These are phyloP conservation scores for Saprolegnia parasitica DNA, from an alignment of 352 stramenopile species.

Conservation along the genomic window DNA sequence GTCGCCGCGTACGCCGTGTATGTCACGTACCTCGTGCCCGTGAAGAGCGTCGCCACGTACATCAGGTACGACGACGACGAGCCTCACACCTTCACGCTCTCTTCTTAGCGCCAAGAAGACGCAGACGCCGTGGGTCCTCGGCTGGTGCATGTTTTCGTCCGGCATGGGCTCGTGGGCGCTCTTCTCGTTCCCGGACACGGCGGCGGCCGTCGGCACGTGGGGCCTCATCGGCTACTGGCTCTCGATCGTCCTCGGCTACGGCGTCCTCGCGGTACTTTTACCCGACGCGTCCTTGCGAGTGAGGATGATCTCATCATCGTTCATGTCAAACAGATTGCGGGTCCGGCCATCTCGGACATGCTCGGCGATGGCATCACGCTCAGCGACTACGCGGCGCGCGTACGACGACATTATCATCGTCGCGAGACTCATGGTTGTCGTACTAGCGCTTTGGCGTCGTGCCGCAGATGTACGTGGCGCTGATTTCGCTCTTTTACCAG, in stretches of 20 bases:
- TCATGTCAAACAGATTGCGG: not conserved
- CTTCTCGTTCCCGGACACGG: constrained; percentile 73
- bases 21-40: constrained; percentile 48
- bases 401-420: no score
- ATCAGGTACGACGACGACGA: constrained; percentile 44
- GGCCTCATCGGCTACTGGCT: constrained; percentile 73
- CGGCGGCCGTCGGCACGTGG: constrained; percentile 62
- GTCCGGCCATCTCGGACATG: constrained; percentile 27
- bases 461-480: constrained; percentile 62
- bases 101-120: constrained; percentile 61
- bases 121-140: constrained; percentile 45
- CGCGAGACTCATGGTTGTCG: not conserved
- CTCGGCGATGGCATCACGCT: constrained; percentile 68
- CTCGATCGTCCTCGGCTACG: constrained; percentile 51
- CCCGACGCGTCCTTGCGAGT: not conserved
- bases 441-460: constrained; percentile 52
- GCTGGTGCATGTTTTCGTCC: constrained; percentile 76
- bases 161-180: constrained; percentile 73
- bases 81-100: not conserved
- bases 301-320: not conserved
- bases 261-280: constrained; percentile 43
- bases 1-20: constrained; percentile 62
- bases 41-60: constrained; percentile 57
- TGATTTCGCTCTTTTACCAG: constrained; percentile 75
- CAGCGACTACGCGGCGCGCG: constrained; percentile 55